Conservation (phyloP, 2,329 filamentous ascomycete species). For the Hymenoscyphus fructigenus region DNA sequence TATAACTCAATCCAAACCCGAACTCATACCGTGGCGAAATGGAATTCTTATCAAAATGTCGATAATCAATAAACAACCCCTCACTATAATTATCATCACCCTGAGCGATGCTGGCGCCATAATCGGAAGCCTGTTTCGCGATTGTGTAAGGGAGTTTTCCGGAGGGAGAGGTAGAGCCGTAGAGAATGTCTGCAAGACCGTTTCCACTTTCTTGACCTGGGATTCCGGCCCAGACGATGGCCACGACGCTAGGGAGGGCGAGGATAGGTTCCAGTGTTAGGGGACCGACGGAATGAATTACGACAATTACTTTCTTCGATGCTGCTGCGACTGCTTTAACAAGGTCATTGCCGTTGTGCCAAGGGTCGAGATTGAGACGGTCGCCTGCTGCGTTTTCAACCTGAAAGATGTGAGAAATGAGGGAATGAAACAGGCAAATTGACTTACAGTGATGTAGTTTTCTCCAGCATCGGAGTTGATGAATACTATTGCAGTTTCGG, state of each 20-base stretch:
- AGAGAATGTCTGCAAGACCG: slow-evolving; percentile 44
- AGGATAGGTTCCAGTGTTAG: slow-evolving; percentile 59
- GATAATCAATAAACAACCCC: slow-evolving; percentile 53
- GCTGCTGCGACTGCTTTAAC: slow-evolving; percentile 54
- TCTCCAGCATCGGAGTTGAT: slow-evolving; percentile 71
- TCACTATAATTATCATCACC: slow-evolving; percentile 42
- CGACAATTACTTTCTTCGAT: slow-evolving; percentile 47
- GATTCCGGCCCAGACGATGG: slow-evolving; percentile 59
- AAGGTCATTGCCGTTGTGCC: slow-evolving; percentile 63
- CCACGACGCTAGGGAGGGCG: slow-evolving; percentile 59
- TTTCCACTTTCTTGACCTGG: slow-evolving; percentile 36
- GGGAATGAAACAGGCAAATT: slow-evolving; percentile 55
- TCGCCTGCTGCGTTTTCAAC: slow-evolving; percentile 63
- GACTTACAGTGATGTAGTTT: slow-evolving; percentile 53
- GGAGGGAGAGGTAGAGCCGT: slow-evolving; percentile 57
- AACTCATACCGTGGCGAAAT: slow-evolving; percentile 42
- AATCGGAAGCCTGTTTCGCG: slow-evolving; percentile 54
- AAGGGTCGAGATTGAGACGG: slow-evolving; percentile 60
- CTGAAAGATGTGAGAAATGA: slow-evolving; percentile 48
- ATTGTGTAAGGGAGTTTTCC: slow-evolving; percentile 61
- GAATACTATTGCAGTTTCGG: slow-evolving; percentile 67
- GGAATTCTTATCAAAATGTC: slow-evolving; percentile 46
- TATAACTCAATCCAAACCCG: slow-evolving; percentile 55
- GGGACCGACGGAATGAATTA: slow-evolving; percentile 62
- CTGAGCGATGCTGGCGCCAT: slow-evolving; percentile 35